Conservation (phyloP, 2,329 filamentous ascomycete genomes). For the Aspergillus viridinutans region DNA sequence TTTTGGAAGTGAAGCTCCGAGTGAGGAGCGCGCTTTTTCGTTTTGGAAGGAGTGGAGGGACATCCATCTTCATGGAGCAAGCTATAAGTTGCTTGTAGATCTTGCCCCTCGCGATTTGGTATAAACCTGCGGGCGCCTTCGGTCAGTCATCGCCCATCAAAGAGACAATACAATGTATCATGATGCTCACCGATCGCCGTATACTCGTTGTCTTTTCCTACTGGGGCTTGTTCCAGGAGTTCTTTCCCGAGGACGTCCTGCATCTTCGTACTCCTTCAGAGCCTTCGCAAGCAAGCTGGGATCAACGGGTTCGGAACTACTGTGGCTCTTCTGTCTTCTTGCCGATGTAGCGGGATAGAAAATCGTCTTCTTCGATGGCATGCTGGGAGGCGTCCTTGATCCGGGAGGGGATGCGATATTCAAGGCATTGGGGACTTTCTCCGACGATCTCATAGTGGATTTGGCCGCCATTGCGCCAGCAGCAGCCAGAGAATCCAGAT, state of each 20-base stretch:
- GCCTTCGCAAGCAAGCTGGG: constrained; percentile 57
- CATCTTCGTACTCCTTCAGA: constrained; percentile 58
- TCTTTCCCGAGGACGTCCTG: constrained; percentile 54
- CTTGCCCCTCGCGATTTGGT: constrained; percentile 86
- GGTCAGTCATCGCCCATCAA: constrained; percentile 6
- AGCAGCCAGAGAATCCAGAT: constrained; percentile 13
- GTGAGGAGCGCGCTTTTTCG: constrained; percentile 78
- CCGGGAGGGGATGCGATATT: constrained; percentile 49
- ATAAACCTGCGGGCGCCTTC: constrained; percentile 68
- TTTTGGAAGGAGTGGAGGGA: constrained; percentile 81
- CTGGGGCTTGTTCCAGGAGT: constrained; percentile 64
- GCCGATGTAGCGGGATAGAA: constrained; percentile 29
- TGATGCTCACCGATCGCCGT: constrained; percentile 56
- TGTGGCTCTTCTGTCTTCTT: constrained; percentile 24
- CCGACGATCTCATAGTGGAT: constrained; percentile 19
- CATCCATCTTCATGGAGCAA: constrained; percentile 89
- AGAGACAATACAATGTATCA: background rate
- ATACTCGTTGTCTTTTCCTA: constrained; percentile 64
- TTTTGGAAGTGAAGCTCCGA: constrained; percentile 92
- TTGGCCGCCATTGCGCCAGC: constrained; percentile 16
- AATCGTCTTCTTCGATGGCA: constrained; percentile 45
- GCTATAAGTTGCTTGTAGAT: constrained; percentile 88
- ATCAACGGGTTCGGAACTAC: constrained; percentile 53
- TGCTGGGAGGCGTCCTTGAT: constrained; percentile 58
- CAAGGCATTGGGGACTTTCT: constrained; percentile 19